Evolutionary conservation across 2,329 filamentous ascomycete species (phyloP), one percentile per base, ranked within the genome.

Genomic region (Pestalotiopsis sp.): DNA sequence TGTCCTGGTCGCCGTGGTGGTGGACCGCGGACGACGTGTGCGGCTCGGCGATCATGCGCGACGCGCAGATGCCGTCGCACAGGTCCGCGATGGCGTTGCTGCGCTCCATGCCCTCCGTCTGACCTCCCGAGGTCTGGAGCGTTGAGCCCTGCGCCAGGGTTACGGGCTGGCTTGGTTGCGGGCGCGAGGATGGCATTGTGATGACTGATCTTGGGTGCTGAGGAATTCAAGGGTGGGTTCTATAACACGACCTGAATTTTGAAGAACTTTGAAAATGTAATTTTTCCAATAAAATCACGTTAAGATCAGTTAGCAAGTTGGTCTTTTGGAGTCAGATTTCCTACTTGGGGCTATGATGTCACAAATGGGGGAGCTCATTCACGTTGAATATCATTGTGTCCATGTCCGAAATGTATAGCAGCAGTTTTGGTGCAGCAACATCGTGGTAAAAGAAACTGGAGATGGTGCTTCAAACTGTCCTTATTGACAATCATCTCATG

Each of bases 1-100:
- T 87, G 70, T 88, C 84, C 75, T 88, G 84, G 41, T 79, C 76
- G 39, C 85, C 86, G 73, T 88, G 85, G 70, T 88, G 86, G 73
- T 88, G 86, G 20, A 88, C 78, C 0, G 83, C 84, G 2, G 83
- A 86, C 1, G 82, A 75, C 14, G 82, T 81, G 68, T 84, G 68
- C 20, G 65, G 58, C 38, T 67, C 60, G 7, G 68, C 49, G 27
- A 67, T 38, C 74, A 69, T 73, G 84, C 13, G 86, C 1, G 83
- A 83, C 17, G 84, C 85, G 73, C 85, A 86, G 52, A 87, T 79
- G 64, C 82, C 80, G 56, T 83, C 79, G 49, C 81, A 84, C 71
- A 82, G 77, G 72, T 84, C 81, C 7, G 83, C 80, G 68, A 88
- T 83, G 20, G 85, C 86, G 68, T 79, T 76, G 59, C 78, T 75